Base-by-base conservation (phyloP, 306 rosid genomes). In the Sechiopsis laciniata region DNA sequence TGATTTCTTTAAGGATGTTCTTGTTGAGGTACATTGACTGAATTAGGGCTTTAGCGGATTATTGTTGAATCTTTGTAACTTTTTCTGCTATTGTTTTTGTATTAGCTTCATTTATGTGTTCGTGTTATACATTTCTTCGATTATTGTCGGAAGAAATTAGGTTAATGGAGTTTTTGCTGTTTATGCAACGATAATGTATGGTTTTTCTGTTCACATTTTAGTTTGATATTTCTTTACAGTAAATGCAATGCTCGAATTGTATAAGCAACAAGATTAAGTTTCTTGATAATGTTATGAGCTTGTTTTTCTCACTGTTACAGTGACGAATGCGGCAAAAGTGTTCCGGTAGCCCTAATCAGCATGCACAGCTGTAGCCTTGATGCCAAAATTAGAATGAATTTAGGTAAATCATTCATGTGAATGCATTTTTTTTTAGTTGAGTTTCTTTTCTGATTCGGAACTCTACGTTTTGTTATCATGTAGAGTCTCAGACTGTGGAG, bases 361-460 rank as follows among this genome's bases (percentile, higher is more conserved):
- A 86, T 94, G 85, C 96, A 94, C 62, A 81, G 82, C 65, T 94
- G 99, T 66, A 89, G 96, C 76, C 90, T 87, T 0, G 97, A 94
- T 3, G 96, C 95, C 51, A 94, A 89, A 78, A 91, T 91, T 70
- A 89, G 83, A 82, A 77, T 83, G 87, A 86, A 89, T 26, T 83
- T 94, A 0, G 92, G 99, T 89, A 5, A 0, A 57, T 10, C 64
- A 4, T 55, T 12, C 51, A 15, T 10, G 24, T 2, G 10, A 16
- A 19, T 22, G 10, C 0, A n/a, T n/a, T n/a, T n/a, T n/a, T n/a
- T n/a, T n/a, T n/a, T n/a, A n/a, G 16, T 2, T 8, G 0, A 5
- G 37, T 32, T 16, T 58, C 0, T 0, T 19, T 16, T 7, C 12
- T 4, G 3, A 19, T 46, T 51, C 1, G 12, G 6, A 70, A 51